Conservation (phyloP, 768 basidiomycete genomes). For the Termitomyces sp. region DNA sequence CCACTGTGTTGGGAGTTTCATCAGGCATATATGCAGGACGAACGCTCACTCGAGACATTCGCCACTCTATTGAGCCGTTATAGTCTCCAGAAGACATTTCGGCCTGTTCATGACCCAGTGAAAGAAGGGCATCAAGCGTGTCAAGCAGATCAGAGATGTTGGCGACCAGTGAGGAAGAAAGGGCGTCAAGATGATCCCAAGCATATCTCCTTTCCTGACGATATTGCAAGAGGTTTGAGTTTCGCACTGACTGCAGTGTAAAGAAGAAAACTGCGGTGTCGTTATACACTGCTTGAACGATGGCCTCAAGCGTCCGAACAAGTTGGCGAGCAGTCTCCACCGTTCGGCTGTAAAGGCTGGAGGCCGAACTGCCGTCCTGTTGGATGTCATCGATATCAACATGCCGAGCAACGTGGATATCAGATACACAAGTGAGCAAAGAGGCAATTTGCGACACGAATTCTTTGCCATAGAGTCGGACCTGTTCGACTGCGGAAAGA, state of each 20-base stretch:
- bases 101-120: constrained; percentile 67
- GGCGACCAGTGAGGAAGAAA: constrained; percentile 47
- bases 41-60: constrained; percentile 65
- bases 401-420: constrained; percentile 74
- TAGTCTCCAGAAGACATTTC: constrained; percentile 67
- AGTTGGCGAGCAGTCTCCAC: constrained; percentile 66
- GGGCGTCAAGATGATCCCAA: constrained; percentile 43
- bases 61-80: constrained; percentile 71
- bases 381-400: constrained; percentile 79
- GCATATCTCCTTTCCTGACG: constrained; percentile 27
- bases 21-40: constrained; percentile 32
- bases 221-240: constrained; percentile 26
- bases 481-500: constrained; percentile 31
- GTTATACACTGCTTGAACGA: constrained; percentile 71
- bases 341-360: constrained; percentile 53
- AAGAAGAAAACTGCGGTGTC: constrained; percentile 59
- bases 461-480: constrained; percentile 40
- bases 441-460: constrained; percentile 51
- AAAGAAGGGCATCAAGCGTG: constrained; percentile 56
- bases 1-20: constrained; percentile 33
- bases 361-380: constrained; percentile 40
- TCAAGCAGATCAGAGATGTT: constrained; percentile 54
- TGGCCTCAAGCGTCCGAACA: constrained; percentile 64
- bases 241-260: constrained; percentile 48
- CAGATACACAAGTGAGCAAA: constrained; percentile 55